Base-by-base conservation (phyloP, 306 rosid species). In the Begonia peltatifolia region DNA sequence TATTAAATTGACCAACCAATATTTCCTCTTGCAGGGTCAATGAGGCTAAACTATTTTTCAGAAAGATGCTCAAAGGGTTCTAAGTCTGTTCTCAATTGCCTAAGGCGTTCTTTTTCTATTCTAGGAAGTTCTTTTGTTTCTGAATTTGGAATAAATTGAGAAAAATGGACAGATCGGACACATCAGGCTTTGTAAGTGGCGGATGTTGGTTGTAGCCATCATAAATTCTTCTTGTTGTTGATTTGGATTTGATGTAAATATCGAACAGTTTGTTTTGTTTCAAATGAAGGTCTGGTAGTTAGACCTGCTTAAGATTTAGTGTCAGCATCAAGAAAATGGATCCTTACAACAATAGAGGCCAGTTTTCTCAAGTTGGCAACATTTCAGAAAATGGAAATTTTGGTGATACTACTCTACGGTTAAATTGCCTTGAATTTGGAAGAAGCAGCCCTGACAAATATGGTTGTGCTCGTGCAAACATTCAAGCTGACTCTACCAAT, bases 161-260 rank as follows among this genome's bases (percentile, higher is more conserved):
- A 6, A 42, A 11, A 47, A 90, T 90, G 95, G 97, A 83, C 65
- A 76, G 95, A 71, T 61, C 86, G 53, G 97, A 90, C 72, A 90
- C 86, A 20, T 90, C 92, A 8, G 94, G 97, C 57, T 85, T 90
- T 83, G 94, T 85, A 52, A 90, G 95, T 11, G 82, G 92, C 54
- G 97, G 94, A 71, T 12, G 68, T 54, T 14, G 66, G 62, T 4
- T 55, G 50, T 62, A 71, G 61, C 38, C 38, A 7, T 30, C 38
- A 30, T 63, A 65, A 53, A 67, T 66, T 79, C 71, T 44, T 56
- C 62, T 66, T 42, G 70, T 58, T 48, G 63, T 56, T 61, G 52
- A 11, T 48, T 47, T 36, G 57, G 52, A 63, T 50, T 65, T 62
- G 61, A 51, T 72, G 53, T 62, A 49, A 58, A 59, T 61, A 68